A percentile compares a stretch with the other conserved stretches of the same genome.
These are phyloP conservation scores for Phalaenopsis hybrid DNA, from an alignment of 116 monocot species.

Conservation along the genomic window DNA sequence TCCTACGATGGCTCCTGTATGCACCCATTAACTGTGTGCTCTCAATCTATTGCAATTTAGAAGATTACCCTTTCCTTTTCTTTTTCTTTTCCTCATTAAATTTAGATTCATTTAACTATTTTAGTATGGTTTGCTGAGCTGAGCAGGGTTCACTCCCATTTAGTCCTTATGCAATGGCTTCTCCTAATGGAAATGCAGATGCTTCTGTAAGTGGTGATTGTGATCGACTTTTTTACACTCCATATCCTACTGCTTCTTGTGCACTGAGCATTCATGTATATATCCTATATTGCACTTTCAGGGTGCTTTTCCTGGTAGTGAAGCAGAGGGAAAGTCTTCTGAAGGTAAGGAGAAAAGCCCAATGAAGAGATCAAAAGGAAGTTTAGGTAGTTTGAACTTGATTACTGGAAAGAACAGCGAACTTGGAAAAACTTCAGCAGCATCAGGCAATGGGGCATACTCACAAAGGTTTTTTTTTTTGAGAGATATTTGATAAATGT, in stretches of 20 bases:
- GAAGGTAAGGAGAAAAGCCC: slow-evolving; percentile 71
- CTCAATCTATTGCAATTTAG: neutral
- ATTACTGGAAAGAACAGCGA: slow-evolving; percentile 83
- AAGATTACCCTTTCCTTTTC: neutral
- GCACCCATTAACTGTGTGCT: neutral
- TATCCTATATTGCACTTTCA: slow-evolving; percentile 17
- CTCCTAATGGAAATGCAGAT: slow-evolving; percentile 67
- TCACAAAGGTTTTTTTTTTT: slow-evolving; percentile 60
- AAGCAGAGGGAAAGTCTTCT: slow-evolving; percentile 60
- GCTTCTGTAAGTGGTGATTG: slow-evolving; percentile 54
- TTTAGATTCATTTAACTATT: neutral
- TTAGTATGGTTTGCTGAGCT: slow-evolving; percentile 4
- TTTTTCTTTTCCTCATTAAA: slow-evolving; percentile 3
- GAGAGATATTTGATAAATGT: neutral
- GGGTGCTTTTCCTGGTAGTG: slow-evolving; percentile 55
- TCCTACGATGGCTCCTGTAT: slow-evolving; percentile 88
- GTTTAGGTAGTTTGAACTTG: slow-evolving; percentile 84
- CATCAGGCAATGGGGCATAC: slow-evolving; percentile 61
- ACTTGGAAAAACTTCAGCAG: slow-evolving; percentile 54
- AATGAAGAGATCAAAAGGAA: slow-evolving; percentile 69
- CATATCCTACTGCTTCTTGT: neutral
- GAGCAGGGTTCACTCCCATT: slow-evolving; percentile 73
- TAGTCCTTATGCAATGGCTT: slow-evolving; percentile 62
- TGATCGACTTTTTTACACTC: neutral
- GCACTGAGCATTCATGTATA: neutral